Conservation (phyloP, 306 rosid genomes). For the Quercus alba region DNA sequence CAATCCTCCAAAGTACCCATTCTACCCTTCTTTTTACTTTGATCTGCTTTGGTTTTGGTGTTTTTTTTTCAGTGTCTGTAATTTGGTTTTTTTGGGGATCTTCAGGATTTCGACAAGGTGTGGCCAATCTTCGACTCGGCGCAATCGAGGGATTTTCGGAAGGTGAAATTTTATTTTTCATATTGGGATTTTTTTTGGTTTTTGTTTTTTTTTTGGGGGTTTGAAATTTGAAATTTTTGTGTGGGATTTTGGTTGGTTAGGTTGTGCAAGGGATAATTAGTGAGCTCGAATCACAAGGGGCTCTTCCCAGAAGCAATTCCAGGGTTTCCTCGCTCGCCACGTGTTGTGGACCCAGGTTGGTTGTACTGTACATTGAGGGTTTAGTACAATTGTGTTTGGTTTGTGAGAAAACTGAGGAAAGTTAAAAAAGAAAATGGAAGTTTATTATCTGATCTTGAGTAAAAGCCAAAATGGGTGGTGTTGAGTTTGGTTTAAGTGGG, state of each 20-base stretch:
- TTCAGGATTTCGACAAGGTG: slow-evolving; percentile 96
- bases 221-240: not conserved
- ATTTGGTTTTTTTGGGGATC: slow-evolving; percentile 16
- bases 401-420: not conserved
- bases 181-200: not conserved
- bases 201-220: not conserved
- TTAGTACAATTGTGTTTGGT: slow-evolving; percentile 6
- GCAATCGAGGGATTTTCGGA: slow-evolving; percentile 93
- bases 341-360: slow-evolving; percentile 99
- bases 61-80: not conserved
- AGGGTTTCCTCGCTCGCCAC: slow-evolving; percentile 99
- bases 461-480: not conserved
- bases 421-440: not conserved
- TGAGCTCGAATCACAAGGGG: slow-evolving; percentile 99
- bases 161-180: slow-evolving; percentile 41
- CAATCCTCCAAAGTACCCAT: slow-evolving; percentile 84
- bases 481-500: not conserved
- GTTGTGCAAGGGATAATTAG: slow-evolving; percentile 96
- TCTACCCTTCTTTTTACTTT: not conserved
- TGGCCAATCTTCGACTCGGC: slow-evolving; percentile 99
- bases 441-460: not conserved
- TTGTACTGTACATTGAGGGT: slow-evolving; percentile 8
- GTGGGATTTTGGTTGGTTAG: slow-evolving; percentile 34
- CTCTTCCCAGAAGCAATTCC: slow-evolving; percentile 95
- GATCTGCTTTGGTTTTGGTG: slow-evolving; percentile 16